phyloP scores from a whole-genome alignment of 306 rosid genomes.

The Vicia faba region DNA sequence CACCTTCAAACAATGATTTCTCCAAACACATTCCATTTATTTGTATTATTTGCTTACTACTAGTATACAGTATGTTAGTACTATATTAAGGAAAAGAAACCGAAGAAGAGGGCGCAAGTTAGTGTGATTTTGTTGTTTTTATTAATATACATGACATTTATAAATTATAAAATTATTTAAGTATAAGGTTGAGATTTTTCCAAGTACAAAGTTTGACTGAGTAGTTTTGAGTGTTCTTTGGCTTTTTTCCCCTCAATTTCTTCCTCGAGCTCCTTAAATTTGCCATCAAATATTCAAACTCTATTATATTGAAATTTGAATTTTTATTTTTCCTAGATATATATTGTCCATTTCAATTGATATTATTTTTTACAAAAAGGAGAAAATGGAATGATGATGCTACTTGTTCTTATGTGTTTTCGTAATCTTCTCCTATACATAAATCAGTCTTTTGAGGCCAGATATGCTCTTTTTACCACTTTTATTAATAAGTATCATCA shows the following conservation, averaged over 20 bases:
- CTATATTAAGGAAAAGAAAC: slow-evolving; percentile 18
- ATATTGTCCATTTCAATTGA: slow-evolving; percentile 41
- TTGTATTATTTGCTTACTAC: not conserved
- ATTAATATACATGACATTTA: slow-evolving; percentile 1
- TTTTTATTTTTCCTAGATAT: slow-evolving; percentile 66
- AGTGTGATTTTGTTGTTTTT: slow-evolving; percentile 42
- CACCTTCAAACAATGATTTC: slow-evolving; percentile 34
- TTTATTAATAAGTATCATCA: slow-evolving; percentile 19
- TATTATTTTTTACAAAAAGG: slow-evolving; percentile 52
- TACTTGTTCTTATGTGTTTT: slow-evolving; percentile 56
- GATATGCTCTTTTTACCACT: slow-evolving; percentile 26
- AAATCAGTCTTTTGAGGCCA: slow-evolving; percentile 80
- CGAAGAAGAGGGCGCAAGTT: slow-evolving; percentile 34
- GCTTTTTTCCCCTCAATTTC: slow-evolving; percentile 67
- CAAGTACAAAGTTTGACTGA: slow-evolving; percentile 60
- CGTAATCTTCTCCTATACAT: slow-evolving; percentile 56
- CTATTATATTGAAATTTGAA: slow-evolving; percentile 69
- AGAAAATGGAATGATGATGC: slow-evolving; percentile 69
- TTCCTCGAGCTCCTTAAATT: slow-evolving; percentile 96
- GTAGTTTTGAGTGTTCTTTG: slow-evolving; percentile 63
- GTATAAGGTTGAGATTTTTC: slow-evolving; percentile 43
- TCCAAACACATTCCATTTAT: not conserved
- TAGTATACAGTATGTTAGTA: not conserved
- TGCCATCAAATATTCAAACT: slow-evolving; percentile 56
- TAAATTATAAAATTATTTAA: not conserved